Conservation (phyloP, 2,329 filamentous ascomycete genomes). For the Monilinia polystroma region DNA sequence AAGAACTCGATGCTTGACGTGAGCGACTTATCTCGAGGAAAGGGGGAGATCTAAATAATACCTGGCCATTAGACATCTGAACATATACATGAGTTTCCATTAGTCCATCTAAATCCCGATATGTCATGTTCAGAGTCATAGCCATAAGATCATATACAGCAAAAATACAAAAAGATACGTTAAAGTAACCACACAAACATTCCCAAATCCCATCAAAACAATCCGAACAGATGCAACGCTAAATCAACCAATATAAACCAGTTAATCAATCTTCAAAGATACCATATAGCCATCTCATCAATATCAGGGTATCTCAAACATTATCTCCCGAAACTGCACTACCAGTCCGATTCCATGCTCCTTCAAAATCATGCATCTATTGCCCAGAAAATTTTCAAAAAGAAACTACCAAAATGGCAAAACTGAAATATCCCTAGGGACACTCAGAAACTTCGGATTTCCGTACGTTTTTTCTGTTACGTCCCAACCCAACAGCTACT, state of each 20-base stretch:
- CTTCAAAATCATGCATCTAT: not conserved
- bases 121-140: not conserved
- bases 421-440: not conserved
- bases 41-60: not conserved
- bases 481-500: not conserved
- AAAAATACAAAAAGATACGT: not conserved
- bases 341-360: not conserved
- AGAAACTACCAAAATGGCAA: not conserved
- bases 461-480: constrained; percentile 1
- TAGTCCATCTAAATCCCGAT: not conserved
- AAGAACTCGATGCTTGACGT: not conserved
- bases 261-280: constrained; percentile 1
- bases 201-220: not conserved
- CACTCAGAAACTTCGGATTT: not conserved
- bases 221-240: not conserved
- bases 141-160: not conserved
- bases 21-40: not conserved
- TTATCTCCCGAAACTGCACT: not conserved
- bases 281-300: constrained; percentile 1
- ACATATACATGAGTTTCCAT: not conserved
- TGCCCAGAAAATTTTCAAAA: not conserved
- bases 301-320: constrained; percentile 18
- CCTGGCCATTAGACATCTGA: not conserved
- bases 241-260: not conserved
- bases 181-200: not conserved